These are phyloP conservation scores for Stachybotrys elegans DNA, from an alignment of 2,329 filamentous ascomycete genomes.

Conservation along the genomic window DNA sequence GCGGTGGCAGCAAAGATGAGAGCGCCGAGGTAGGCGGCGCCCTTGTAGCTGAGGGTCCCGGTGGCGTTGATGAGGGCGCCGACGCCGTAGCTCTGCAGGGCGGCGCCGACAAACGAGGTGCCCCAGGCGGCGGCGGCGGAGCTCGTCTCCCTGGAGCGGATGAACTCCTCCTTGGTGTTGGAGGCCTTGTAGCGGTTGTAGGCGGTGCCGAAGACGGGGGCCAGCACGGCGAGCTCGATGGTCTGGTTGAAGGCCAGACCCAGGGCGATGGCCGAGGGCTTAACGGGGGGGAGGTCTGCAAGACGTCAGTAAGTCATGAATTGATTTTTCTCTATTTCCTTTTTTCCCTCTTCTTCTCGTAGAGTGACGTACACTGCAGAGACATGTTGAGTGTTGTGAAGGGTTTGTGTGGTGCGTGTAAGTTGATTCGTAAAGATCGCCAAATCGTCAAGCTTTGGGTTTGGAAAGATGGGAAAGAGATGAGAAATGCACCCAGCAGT, in stretches of 20 bases:
- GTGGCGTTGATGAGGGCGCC: conserved; percentile 91
- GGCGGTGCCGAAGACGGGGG: conserved; percentile 87
- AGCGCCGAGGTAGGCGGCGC: conserved; percentile 85
- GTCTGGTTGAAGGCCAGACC: conserved; percentile 95
- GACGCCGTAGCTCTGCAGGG: conserved; percentile 83
- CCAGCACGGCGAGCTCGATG: conserved; percentile 79
- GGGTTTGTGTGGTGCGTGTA: too few species aligned
- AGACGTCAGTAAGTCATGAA: not conserved
- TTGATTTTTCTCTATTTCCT: too few species aligned
- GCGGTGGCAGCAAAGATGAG: conserved; percentile 90
- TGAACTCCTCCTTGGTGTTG: conserved; percentile 95
- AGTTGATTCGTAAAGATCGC: too few species aligned
- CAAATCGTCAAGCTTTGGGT: not conserved
- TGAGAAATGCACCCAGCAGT: not conserved
- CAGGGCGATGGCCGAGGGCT: conserved; percentile 95
- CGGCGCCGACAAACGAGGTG: conserved; percentile 83
- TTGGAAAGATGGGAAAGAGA: conserved; percentile 2
- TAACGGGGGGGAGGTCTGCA: conserved; percentile 66
- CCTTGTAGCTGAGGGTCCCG: conserved; percentile 93
- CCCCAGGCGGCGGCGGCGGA: conserved; percentile 86
- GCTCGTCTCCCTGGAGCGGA: conserved; percentile 86
- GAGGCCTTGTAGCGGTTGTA: conserved; percentile 88
- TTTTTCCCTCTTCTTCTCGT: not conserved
- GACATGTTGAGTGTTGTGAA: conserved; percentile 42
- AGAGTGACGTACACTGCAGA: conserved; percentile 48